Base-by-base conservation (phyloP, 78 protist species). In the Dictyostelium firmibasis region DNA sequence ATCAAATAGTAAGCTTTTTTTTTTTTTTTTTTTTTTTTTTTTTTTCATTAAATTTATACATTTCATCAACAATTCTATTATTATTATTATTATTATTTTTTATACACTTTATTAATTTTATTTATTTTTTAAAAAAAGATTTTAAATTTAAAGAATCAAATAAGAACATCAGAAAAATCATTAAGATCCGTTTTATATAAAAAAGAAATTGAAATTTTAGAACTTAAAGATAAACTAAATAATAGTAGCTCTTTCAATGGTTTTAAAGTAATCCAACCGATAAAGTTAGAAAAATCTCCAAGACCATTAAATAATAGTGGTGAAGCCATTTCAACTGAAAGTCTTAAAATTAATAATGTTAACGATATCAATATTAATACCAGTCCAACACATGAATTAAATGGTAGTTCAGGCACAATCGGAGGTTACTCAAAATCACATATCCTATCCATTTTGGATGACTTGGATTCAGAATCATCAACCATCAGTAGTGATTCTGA, bases 381-480 rank as follows among this genome's bases (percentile, higher is more conserved):
- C 13, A 50, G 62, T 50, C 62, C 62, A 16, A 9, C 20, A 1
- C 62, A 50, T 33, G 72, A 62, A 25, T 11, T 29, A 31, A 29
- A 9, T 29, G 20, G 33, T 44, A 44, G 29, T 78, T 53, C 35
- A 57, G 60, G 35, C 7, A 20, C 25, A 5, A 10, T 16, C 7
- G 29, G 25, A 27, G 29, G 53, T 2, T 33, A 31, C 29, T 53
- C 69, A 16, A 53, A 53, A 53, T 11, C 86, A 5, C 86, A 81
- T 53, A 53, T 81, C 18, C 20, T 81, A 31, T 81, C 86, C 29
- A 27, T 81, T 31, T 53, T 81, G 7, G 86, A 81, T 81, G 86
- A 81, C 62, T 41, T 81, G 23, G 86, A 81, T 53, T 81, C 86
- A 16, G 86, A 81, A 53, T 81, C 86, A 2, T 81, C 86, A 7